These are phyloP conservation scores for Inosperma sp. DNA, from an alignment of 768 basidiomycete species.

Conservation along the genomic window DNA sequence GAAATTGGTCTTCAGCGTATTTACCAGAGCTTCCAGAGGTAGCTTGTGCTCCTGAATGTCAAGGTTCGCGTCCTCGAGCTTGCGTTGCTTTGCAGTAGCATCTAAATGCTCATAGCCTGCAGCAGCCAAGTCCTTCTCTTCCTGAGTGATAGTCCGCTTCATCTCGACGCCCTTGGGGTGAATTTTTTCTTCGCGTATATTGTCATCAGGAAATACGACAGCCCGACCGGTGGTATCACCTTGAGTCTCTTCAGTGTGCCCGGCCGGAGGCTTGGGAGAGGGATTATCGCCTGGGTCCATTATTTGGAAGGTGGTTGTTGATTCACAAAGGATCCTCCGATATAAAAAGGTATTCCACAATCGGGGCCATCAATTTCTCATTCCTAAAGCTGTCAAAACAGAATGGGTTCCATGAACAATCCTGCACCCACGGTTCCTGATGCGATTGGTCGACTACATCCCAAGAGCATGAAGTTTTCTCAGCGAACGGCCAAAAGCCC, in stretches of 20 bases:
- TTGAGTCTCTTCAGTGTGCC: slow-evolving; percentile 29
- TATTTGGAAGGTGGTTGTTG: not conserved
- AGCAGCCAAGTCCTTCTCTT: slow-evolving; percentile 60
- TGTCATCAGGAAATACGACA: slow-evolving; percentile 48
- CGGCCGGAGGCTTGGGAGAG: slow-evolving; percentile 15
- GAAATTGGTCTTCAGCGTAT: slow-evolving; percentile 44
- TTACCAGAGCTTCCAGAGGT: slow-evolving; percentile 37
- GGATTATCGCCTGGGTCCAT: slow-evolving; percentile 23
- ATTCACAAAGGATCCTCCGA: not conserved
- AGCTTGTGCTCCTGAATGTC: slow-evolving; percentile 58
- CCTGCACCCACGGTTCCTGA: no score
- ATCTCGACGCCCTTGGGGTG: slow-evolving; percentile 56
- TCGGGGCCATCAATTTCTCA: not conserved
- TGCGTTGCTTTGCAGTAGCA: slow-evolving; percentile 36
- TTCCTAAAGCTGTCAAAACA: not conserved
- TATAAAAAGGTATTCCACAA: not conserved
- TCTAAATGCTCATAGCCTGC: slow-evolving; percentile 66
- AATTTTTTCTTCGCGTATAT: slow-evolving; percentile 38
- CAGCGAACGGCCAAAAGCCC: slow-evolving; percentile 40
- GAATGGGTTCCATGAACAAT: not conserved
- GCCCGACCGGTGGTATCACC: slow-evolving; percentile 33
- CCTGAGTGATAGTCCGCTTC: slow-evolving; percentile 59
- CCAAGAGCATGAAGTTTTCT: no score
- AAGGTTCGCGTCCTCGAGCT: slow-evolving; percentile 35
- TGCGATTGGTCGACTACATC: slow-evolving; percentile 19